Evolutionary conservation across 1,284 basidiomycete genomes (phyloP), one percentile per base, ranked within the genome.

Genomic region (Cronartium quercuum): DNA sequence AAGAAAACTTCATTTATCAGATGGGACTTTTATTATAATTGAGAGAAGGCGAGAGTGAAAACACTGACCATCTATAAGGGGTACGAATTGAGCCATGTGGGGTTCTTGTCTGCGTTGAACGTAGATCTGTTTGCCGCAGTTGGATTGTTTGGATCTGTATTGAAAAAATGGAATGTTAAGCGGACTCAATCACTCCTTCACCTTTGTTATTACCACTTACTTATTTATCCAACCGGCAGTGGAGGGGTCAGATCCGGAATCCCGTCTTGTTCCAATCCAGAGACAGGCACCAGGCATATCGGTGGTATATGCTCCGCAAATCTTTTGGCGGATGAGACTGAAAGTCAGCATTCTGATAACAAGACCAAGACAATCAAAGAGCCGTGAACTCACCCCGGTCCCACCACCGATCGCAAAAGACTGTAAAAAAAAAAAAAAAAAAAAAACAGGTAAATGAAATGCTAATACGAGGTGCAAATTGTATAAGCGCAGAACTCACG

Each of bases 301-400:
- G 38, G 38, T 51, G 29, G 37, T 44, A 44, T 66, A 66, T 9
- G 4, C 10, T 66, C 65, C 65, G 24, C 65, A 66, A n/a, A 66
- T 66, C 65, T 66, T 40, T 10, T 34, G 15, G n/a, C n/a, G n/a
- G n/a, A n/a, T n/a, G 41, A 51, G 24, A 1, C 6, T 5, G 29
- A 55, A 3, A 6, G 51, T n/a, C 51, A 55, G 29, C 15, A 55
- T 24, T 55, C 51, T 24, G 51, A 55, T 2, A n/a, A 5, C 51
- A 12, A 2, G 51, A 55, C 51, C n/a, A 44, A 18, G 51, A 24
- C 1, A n/a, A 24, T 55, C n/a, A n/a, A 12, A 2, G 18, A n/a
- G 1, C 29, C 1, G 10, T 51, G 9, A n/a, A 55, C 51, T 55
- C 29, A 55, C 51, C n/a, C 51, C 51, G n/a, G 51, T 18, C 29